phyloP scores from a whole-genome alignment of 2,329 filamentous ascomycete species.

The Claviceps sorghi region DNA sequence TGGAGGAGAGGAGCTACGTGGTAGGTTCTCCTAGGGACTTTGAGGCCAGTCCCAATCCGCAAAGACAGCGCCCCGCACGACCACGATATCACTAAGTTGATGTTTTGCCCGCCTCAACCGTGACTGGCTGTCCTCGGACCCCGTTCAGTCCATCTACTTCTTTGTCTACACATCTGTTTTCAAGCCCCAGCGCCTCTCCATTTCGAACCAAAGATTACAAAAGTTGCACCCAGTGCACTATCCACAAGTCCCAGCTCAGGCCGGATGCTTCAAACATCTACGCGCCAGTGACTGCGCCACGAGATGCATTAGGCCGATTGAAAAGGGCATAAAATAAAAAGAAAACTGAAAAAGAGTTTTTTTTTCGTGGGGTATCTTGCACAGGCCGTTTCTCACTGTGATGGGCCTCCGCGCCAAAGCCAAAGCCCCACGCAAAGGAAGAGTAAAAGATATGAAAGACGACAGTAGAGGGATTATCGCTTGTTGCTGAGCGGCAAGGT shows the following conservation, averaged over 20 bases:
- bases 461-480: background rate
- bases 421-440: background rate
- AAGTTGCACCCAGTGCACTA: background rate
- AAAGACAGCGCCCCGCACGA: no score
- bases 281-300: background rate
- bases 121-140: background rate
- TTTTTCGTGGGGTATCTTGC: background rate
- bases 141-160: background rate
- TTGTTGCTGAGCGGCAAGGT: conserved; percentile 4
- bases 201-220: background rate
- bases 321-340: no score
- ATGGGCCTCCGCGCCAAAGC: background rate
- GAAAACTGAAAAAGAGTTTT: background rate
- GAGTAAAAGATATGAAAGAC: background rate
- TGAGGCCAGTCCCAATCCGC: background rate
- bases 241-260: no score
- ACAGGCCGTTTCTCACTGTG: background rate
- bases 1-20: background rate
- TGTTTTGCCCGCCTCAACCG: background rate
- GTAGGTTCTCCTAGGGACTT: background rate
- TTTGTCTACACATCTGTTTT: background rate
- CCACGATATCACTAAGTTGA: no score
- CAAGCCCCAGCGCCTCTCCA: background rate
- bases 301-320: background rate
- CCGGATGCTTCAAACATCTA: background rate